phyloP scores from a whole-genome alignment of 2,329 filamentous ascomycete species.

The Grosmannia clavigera region DNA sequence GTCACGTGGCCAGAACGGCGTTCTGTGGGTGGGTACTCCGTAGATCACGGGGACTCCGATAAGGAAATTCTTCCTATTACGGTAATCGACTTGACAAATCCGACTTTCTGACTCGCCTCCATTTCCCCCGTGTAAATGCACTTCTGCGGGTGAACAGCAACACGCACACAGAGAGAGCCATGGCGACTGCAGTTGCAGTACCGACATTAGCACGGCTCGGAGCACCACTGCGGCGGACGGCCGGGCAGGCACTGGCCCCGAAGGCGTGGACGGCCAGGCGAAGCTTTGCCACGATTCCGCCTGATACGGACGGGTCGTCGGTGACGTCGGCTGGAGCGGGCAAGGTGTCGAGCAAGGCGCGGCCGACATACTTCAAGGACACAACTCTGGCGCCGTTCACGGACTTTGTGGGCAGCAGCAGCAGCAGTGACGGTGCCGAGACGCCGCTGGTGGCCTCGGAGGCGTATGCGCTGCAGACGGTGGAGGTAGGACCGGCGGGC shows the following conservation, averaged over 20 bases:
- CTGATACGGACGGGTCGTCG: constrained; percentile 2
- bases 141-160: neutral
- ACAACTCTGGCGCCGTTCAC: constrained; percentile 42
- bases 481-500: constrained; percentile 50
- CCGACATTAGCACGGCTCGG: constrained; percentile 5
- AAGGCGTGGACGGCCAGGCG: neutral
- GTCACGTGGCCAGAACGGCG: neutral
- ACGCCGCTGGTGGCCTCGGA: constrained; percentile 36
- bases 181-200: constrained; percentile 6
- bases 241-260: constrained; percentile 1
- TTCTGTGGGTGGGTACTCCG: neutral
- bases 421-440: constrained; percentile 23
- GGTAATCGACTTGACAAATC: neutral
- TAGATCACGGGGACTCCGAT: neutral
- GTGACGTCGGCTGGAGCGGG: constrained; percentile 6
- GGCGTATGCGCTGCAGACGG: constrained; percentile 48
- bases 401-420: constrained; percentile 38
- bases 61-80: neutral
- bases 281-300: neutral
- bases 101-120: neutral
- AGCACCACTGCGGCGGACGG: constrained; percentile 8
- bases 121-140: neutral
- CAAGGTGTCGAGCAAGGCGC: constrained; percentile 9
- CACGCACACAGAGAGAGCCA: neutral
- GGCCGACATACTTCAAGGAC: constrained; percentile 48